Percentiles rank a stretch among this genome's conserved stretches.
phyloP scores from a whole-genome alignment of 331 rosid species.

The Saraca asoca region DNA sequence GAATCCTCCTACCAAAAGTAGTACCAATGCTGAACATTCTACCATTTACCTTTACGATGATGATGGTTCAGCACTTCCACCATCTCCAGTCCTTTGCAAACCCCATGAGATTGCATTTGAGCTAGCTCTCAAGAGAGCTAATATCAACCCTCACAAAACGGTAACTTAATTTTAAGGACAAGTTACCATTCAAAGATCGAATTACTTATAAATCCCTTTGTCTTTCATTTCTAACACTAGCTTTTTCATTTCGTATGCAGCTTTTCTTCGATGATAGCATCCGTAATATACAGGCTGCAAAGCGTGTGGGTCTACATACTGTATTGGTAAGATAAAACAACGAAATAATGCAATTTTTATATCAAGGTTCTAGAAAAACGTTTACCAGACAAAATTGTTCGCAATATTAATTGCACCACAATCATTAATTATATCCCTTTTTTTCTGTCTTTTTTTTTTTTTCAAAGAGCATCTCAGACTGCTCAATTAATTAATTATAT shows the following conservation, averaged over 20 bases:
- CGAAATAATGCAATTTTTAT: no score
- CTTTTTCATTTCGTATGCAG: slow-evolving; percentile 36
- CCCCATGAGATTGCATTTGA: slow-evolving; percentile 73
- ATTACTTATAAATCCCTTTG: background rate
- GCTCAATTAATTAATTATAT: no score
- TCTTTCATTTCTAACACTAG: background rate
- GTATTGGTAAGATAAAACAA: slow-evolving; percentile 53
- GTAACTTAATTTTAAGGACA: slow-evolving; percentile 40
- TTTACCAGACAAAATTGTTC: no score
- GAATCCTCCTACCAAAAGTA: slow-evolving; percentile 41
- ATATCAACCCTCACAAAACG: slow-evolving; percentile 68
- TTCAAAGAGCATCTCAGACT: no score
- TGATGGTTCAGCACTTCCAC: slow-evolving; percentile 38
- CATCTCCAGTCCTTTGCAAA: slow-evolving; percentile 72
- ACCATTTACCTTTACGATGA: no score
- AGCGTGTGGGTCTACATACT: slow-evolving; percentile 67
- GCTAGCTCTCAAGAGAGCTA: slow-evolving; percentile 57
- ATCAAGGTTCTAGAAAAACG: no score
- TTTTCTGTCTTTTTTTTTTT: no score
- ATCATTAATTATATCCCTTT: no score
- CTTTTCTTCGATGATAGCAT: slow-evolving; percentile 80
- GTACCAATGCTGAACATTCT: background rate
- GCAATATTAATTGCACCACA: no score
- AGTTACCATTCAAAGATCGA: no score
- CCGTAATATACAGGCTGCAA: slow-evolving; percentile 63